Conservation (phyloP, 192 early-diverging fungal species). For the Backusella australiensis region DNA sequence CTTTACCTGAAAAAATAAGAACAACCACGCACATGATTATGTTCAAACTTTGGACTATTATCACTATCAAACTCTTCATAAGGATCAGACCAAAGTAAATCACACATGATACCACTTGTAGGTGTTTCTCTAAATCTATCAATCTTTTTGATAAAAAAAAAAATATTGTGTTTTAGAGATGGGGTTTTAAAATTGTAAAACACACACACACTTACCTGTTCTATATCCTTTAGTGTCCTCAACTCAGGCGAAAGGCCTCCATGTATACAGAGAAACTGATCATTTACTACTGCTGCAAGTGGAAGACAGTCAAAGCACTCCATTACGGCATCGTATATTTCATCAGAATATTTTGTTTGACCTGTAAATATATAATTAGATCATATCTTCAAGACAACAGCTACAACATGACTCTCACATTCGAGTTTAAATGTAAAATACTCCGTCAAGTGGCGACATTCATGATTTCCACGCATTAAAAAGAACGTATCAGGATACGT, state of each 20-base stretch:
- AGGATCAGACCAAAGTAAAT: conserved; percentile 93
- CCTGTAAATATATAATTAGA: neutral
- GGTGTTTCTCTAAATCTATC: conserved; percentile 89
- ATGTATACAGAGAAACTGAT: conserved; percentile 90
- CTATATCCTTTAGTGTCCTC: conserved; percentile 84
- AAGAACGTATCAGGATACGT: conserved; percentile 86
- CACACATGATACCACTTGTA: conserved; percentile 92
- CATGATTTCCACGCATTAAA: conserved; percentile 95
- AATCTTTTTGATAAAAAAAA: conserved; percentile 41
- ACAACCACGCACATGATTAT: conserved; percentile 88
- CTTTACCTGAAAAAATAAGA: conserved; percentile 78
- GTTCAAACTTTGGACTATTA: conserved; percentile 81
- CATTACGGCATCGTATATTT: conserved; percentile 80
- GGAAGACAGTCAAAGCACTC: conserved; percentile 94
- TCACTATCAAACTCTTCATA: conserved; percentile 93
- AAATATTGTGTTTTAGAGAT: conserved; percentile 37
- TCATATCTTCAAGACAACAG: conserved; percentile 42
- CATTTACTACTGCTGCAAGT: conserved; percentile 83
- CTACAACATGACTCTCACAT: conserved; percentile 70
- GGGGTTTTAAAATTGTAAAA: conserved; percentile 63
- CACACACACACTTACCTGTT: conserved; percentile 88
- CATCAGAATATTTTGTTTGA: conserved; percentile 84
- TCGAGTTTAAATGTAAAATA: conserved; percentile 97
- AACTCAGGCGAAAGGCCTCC: conserved; percentile 93
- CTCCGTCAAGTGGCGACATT: conserved; percentile 96